phyloP scores from a whole-genome alignment of 495 filamentous ascomycete genomes.

The Hypoxylon lienhwacheense region DNA sequence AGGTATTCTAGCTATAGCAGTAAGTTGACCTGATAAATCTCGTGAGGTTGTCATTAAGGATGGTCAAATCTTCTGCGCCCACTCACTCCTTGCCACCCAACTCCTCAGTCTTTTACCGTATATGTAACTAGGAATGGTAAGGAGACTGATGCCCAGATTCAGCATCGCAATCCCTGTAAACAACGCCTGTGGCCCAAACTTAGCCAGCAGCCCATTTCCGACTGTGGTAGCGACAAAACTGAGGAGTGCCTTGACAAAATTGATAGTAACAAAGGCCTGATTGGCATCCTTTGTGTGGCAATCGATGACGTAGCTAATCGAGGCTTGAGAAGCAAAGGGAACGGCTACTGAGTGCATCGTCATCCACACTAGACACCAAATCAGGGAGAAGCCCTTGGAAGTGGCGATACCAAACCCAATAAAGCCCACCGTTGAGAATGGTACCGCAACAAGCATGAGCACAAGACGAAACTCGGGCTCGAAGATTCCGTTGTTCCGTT shows the following conservation, averaged over 20 bases:
- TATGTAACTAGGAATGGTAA: constrained; percentile 42
- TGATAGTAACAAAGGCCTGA: constrained; percentile 36
- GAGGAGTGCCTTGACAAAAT: constrained; percentile 32
- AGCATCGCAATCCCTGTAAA: constrained; percentile 37
- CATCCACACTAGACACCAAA: constrained; percentile 32
- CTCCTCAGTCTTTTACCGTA: constrained; percentile 41
- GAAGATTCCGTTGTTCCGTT: constrained; percentile 53
- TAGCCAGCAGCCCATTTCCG: constrained; percentile 34
- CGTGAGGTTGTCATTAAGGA: background rate
- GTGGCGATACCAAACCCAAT: constrained; percentile 40
- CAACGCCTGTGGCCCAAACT: constrained; percentile 30
- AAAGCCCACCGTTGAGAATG: constrained; percentile 44
- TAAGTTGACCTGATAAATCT: too few relatives aligned
- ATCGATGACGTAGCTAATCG: constrained; percentile 35
- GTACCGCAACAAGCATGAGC: constrained; percentile 46
- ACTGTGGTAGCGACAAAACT: constrained; percentile 39
- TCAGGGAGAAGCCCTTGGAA: constrained; percentile 12
- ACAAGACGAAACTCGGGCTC: constrained; percentile 60
- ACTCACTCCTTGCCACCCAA: constrained; percentile 32
- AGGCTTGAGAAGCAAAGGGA: constrained; percentile 31
- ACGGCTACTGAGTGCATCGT: constrained; percentile 34
- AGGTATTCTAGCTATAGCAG: background rate
- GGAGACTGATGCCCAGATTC: constrained; percentile 36
- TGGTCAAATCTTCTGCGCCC: constrained; percentile 25
- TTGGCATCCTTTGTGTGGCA: constrained; percentile 37